Percentiles rank a stretch among this genome's conserved stretches.
Conservation (phyloP, 1,284 basidiomycete genomes). For the Sporisorium iseilematis-ciliati region DNA sequence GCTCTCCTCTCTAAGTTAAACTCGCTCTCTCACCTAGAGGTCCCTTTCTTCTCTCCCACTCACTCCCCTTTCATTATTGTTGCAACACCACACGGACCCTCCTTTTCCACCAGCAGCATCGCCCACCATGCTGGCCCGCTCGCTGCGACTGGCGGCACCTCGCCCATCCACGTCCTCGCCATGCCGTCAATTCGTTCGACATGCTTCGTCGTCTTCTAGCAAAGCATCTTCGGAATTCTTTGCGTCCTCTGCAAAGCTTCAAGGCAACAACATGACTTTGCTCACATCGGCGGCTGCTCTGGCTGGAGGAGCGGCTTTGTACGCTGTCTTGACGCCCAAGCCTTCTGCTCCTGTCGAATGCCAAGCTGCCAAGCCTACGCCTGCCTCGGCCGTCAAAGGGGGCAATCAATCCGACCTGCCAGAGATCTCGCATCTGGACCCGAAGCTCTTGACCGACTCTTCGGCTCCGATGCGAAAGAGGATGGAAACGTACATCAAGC, state of each 20-base stretch:
- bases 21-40: neutral
- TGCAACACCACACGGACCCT: slow-evolving; percentile 5
- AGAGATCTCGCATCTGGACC: slow-evolving; percentile 62
- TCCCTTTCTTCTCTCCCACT: neutral
- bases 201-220: slow-evolving; percentile 19
- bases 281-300: slow-evolving; percentile 23
- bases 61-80: neutral
- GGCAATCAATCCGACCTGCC: slow-evolving; percentile 58
- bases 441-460: slow-evolving; percentile 49
- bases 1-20: no score
- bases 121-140: slow-evolving; percentile 27
- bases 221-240: slow-evolving; percentile 13
- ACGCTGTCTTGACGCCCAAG: slow-evolving; percentile 10
- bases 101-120: neutral
- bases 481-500: slow-evolving; percentile 83
- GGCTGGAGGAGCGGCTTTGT: slow-evolving; percentile 22
- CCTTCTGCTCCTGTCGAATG: slow-evolving; percentile 25
- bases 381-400: slow-evolving; percentile 39
- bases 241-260: slow-evolving; percentile 11
- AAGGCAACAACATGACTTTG: slow-evolving; percentile 11
- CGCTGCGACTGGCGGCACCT: slow-evolving; percentile 28
- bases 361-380: slow-evolving; percentile 40
- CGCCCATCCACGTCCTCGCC: slow-evolving; percentile 11
- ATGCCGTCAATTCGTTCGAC: slow-evolving; percentile 15
- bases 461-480: slow-evolving; percentile 74